A percentile compares a stretch with the other conserved stretches of the same genome.
phyloP scores from a whole-genome alignment of 225 moss, liverwort and hornwort genomes.

The Anthoceros angustus region DNA sequence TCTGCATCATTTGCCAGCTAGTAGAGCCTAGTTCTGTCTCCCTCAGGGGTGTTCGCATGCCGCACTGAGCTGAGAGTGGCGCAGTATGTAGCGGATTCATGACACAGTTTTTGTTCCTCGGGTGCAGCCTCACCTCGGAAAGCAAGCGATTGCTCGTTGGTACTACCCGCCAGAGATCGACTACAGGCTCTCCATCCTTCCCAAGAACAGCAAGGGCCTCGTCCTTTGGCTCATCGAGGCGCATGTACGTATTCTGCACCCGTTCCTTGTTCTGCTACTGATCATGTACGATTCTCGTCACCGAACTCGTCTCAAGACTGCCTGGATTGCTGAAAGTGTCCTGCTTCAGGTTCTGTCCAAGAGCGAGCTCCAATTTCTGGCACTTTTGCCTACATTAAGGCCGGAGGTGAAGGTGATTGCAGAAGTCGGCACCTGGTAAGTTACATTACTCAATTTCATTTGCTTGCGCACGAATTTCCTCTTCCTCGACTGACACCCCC shows the following conservation, averaged over 20 bases:
- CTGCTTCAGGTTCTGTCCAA: slow-evolving; percentile 65
- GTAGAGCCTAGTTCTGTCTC: too few species aligned
- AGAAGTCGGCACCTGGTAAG: slow-evolving; percentile 80
- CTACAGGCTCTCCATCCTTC: slow-evolving; percentile 59
- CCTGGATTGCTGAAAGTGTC: neutral
- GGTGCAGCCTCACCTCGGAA: slow-evolving; percentile 78
- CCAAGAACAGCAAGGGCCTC: slow-evolving; percentile 48
- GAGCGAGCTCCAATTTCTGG: slow-evolving; percentile 72
- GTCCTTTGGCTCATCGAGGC: slow-evolving; percentile 80
- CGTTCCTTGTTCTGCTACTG: neutral
- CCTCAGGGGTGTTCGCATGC: too few species aligned
- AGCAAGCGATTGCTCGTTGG: slow-evolving; percentile 55
- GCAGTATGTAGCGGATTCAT: neutral
- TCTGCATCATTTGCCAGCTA: too few species aligned
- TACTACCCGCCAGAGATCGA: slow-evolving; percentile 73
- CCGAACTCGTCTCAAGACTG: neutral
- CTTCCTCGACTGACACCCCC: neutral
- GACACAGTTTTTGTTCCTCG: neutral
- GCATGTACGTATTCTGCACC: slow-evolving; percentile 26
- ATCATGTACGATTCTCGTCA: neutral
- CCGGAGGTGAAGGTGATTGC: slow-evolving; percentile 84
- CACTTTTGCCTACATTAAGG: slow-evolving; percentile 64
- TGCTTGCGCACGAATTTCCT: neutral
- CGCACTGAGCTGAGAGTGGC: too few species aligned
- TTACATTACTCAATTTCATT: neutral